These are phyloP conservation scores for Linum tenue DNA, from an alignment of 345 rosid species.

Conservation along the genomic window DNA sequence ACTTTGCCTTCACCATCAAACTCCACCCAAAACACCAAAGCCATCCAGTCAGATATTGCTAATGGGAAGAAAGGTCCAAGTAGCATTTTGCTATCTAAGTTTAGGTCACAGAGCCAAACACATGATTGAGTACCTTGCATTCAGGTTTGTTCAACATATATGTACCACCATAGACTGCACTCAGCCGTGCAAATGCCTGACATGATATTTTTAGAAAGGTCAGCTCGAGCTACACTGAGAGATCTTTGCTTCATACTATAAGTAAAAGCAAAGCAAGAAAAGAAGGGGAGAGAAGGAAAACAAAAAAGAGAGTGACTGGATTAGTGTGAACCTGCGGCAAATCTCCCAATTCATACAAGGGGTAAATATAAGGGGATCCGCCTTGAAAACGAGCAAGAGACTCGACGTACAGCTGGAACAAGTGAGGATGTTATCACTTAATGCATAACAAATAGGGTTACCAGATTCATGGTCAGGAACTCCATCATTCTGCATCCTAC, in stretches of 20 bases:
- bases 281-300: too few species aligned
- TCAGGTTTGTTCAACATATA: slow-evolving; percentile 94
- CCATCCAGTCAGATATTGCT: background rate
- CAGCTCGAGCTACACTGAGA: too few species aligned
- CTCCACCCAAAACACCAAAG: slow-evolving; percentile 53
- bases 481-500: slow-evolving; percentile 37
- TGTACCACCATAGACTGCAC: slow-evolving; percentile 96
- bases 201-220: too few species aligned
- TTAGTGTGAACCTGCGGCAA: too few species aligned
- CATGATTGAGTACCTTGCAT: slow-evolving; percentile 55
- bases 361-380: too few species aligned
- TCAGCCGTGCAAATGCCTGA: slow-evolving; percentile 95
- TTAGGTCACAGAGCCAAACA: background rate
- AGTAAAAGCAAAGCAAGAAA: too few species aligned
- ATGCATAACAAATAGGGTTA: background rate
- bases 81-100: too few species aligned
- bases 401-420: slow-evolving; percentile 21
- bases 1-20: slow-evolving; percentile 80
- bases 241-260: too few species aligned
- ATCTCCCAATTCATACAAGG: too few species aligned
- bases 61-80: too few species aligned
- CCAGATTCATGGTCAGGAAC: slow-evolving; percentile 25
- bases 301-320: too few species aligned
- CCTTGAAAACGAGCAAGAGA: too few species aligned
- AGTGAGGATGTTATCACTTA: slow-evolving; percentile 24